phyloP scores from a whole-genome alignment of 805 yeast genomes.

The Wickerhamiella brachini region DNA sequence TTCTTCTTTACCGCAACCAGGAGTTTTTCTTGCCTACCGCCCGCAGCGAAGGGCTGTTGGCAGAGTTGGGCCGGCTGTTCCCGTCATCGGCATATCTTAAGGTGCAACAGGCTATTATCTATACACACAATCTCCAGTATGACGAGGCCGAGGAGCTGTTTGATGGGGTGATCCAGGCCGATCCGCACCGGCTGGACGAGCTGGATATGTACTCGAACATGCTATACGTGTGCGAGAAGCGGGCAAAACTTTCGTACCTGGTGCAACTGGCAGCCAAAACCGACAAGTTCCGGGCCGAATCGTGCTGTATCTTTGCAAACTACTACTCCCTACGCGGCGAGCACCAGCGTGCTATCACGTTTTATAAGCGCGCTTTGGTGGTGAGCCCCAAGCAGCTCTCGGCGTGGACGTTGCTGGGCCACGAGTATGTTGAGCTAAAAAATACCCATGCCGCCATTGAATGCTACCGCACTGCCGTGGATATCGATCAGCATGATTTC shows the following conservation, averaged over 20 bases:
- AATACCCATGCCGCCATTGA: constrained; percentile 97
- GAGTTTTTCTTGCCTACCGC: constrained; percentile 48
- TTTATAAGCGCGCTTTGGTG: constrained; percentile 77
- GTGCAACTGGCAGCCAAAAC: constrained; percentile 76
- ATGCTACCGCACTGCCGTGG: constrained; percentile 85
- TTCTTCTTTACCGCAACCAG: constrained; percentile 54
- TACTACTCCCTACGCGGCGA: constrained; percentile 84
- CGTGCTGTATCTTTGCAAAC: constrained; percentile 89
- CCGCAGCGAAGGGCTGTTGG: constrained; percentile 35
- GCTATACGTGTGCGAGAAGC: constrained; percentile 83
- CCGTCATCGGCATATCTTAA: constrained; percentile 65
- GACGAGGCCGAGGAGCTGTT: constrained; percentile 64
- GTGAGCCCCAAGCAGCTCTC: constrained; percentile 66
- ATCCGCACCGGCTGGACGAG: constrained; percentile 82
- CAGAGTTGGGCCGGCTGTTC: constrained; percentile 37
- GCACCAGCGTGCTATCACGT: constrained; percentile 89
- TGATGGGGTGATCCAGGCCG: constrained; percentile 55
- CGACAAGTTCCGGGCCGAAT: constrained; percentile 83
- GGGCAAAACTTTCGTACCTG: constrained; percentile 65
- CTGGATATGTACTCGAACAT: constrained; percentile 90
- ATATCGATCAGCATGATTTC: constrained; percentile 75
- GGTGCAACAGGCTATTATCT: constrained; percentile 68
- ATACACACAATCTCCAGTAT: constrained; percentile 78
- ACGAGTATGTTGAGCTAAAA: constrained; percentile 90
- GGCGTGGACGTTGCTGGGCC: constrained; percentile 99